Evolutionary conservation across 2,329 filamentous ascomycete genomes (phyloP), one percentile per base, ranked within the genome.

Genomic region (Macrophomina pseudophaseolina): DNA sequence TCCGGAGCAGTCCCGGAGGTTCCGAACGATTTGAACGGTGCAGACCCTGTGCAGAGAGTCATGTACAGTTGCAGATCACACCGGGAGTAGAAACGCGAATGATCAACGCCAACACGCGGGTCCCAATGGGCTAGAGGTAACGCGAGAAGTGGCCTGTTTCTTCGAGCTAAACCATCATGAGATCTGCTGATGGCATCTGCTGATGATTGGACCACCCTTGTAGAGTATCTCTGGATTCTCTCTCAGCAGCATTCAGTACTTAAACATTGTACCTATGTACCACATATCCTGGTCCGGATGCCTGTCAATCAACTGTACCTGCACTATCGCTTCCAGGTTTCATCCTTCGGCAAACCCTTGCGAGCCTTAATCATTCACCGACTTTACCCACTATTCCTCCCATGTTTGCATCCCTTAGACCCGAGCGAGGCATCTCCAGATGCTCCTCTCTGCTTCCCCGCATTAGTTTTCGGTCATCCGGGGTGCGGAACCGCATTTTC

Each of bases 201-300:
- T 62, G 58, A 62, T 62, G 16, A 49, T 62, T 49, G 44, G 42
- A 62, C 58, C 58, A 62, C 42, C 58, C 58, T 49, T 49, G 58
- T 62, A 42, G 6, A 35, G 58, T 42, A 49, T 62, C 44, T 28
- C 48, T 44, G 58, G 35, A 62, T 62, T 44, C 58, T 42, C 18
- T 14, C 32, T 32, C 35, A 38, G 11, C 1, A 35, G 44, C 16
- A 62, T 44, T 44, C 58, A 42, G 58, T 44, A 49, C 16, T 49
- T 23, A 16, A 62, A 35, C 18, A 18, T 16, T 40, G 42, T n/a
- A 48, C 14, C 40, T 18, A 8, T 30, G 5, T 32, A 30, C 38
- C 23, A n/a, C 32, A 40, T 35, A 18, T 28, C 56, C 58, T 33
- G 4, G 42, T 18, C 16, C 28, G 12, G 40, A 9, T 54, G 9